Percentiles rank a stretch among this genome's conserved stretches.
These are phyloP conservation scores for Magnaporthiopsis rhizophila DNA, from an alignment of 2,329 filamentous ascomycete species.

Conservation along the genomic window DNA sequence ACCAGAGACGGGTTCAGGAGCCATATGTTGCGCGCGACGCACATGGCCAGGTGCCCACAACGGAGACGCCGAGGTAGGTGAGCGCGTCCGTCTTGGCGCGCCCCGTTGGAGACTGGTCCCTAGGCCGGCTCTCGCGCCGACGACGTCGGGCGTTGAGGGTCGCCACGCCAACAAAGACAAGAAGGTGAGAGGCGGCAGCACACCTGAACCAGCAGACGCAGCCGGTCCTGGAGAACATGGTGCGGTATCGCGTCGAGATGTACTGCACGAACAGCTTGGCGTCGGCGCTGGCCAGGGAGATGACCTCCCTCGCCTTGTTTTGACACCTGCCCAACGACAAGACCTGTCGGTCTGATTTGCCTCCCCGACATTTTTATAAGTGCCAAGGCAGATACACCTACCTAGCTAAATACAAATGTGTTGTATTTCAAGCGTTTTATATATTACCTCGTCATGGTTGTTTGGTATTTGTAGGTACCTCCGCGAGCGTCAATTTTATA, in stretches of 20 bases:
- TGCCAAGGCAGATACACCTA: no score
- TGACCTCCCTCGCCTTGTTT: no score
- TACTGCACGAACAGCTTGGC: constrained; percentile 43
- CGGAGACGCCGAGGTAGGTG: constrained; percentile 28
- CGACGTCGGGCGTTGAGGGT: constrained; percentile 32
- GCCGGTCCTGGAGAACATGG: constrained; percentile 37
- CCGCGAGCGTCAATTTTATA: no score
- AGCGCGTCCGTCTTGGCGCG: constrained; percentile 22
- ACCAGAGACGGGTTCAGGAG: constrained; percentile 34
- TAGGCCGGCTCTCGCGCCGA: constrained; percentile 9
- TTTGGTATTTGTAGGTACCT: no score
- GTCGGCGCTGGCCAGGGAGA: constrained; percentile 41
- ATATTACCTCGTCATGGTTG: no score
- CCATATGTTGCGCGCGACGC: constrained; percentile 28
- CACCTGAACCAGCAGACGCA: constrained; percentile 41
- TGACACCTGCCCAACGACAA: no score
- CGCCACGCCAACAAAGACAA: constrained; percentile 33
- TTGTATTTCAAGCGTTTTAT: no score
- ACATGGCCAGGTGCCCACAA: constrained; percentile 36
- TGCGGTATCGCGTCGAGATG: constrained; percentile 39
- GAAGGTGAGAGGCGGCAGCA: constrained; percentile 36
- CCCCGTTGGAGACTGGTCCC: no score
- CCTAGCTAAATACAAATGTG: no score
- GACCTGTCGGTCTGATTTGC: no score
- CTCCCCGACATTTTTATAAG: no score